These are phyloP conservation scores for Podospora conica DNA, from an alignment of 495 filamentous ascomycete genomes.

Conservation along the genomic window DNA sequence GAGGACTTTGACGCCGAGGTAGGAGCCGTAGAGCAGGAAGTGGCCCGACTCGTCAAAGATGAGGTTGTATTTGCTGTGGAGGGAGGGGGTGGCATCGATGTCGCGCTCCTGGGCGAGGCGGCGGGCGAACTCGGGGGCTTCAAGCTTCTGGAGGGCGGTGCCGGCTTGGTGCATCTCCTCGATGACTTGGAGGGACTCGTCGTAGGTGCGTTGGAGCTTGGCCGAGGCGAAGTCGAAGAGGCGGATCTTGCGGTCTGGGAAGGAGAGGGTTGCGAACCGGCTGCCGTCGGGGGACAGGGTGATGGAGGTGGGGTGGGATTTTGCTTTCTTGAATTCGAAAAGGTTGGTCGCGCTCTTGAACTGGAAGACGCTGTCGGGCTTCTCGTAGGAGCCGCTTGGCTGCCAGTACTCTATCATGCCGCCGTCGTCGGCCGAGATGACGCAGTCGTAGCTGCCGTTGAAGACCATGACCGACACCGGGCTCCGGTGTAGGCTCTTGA, in stretches of 20 bases:
- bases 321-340: slow-evolving; percentile 95
- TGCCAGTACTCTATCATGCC: slow-evolving; percentile 98
- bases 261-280: slow-evolving; percentile 83
- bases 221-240: slow-evolving; percentile 87
- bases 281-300: slow-evolving; percentile 78
- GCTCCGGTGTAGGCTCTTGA: slow-evolving; percentile 68
- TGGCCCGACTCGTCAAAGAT: slow-evolving; percentile 94
- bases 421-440: slow-evolving; percentile 77
- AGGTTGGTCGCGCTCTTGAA: slow-evolving; percentile 89
- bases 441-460: slow-evolving; percentile 85
- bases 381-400: slow-evolving; percentile 73
- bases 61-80: slow-evolving; percentile 72
- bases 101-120: slow-evolving; percentile 84
- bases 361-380: slow-evolving; percentile 84
- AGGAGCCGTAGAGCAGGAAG: slow-evolving; percentile 90
- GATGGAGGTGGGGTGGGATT: slow-evolving; percentile 77
- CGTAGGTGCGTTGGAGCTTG: slow-evolving; percentile 86
- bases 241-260: slow-evolving; percentile 87
- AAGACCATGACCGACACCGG: slow-evolving; percentile 79
- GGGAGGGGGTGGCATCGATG: slow-evolving; percentile 50
- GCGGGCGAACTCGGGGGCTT: slow-evolving; percentile 87
- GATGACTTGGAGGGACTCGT: slow-evolving; percentile 81
- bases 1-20: slow-evolving; percentile 85
- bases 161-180: slow-evolving; percentile 93
- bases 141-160: slow-evolving; percentile 68